Evolutionary conservation across 331 rosid species (phyloP), one percentile per base, ranked within the genome.

Genomic region (Stylosanthes scabra): DNA sequence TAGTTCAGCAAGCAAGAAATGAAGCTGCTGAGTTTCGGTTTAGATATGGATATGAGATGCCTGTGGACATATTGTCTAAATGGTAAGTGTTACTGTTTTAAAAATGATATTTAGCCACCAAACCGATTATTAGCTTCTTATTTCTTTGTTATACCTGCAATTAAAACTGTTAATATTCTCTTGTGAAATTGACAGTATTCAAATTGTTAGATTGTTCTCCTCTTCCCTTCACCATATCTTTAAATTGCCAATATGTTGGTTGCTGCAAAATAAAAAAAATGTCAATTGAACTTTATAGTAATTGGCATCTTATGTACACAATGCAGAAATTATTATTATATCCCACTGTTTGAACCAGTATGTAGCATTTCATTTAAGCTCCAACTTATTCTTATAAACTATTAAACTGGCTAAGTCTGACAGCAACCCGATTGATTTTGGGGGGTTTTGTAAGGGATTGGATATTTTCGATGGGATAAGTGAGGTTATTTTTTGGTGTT

Each of bases 11-110:
- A 83, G 99, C 99, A 66, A 92, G 99, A 78, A 92, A 92, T 66
- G 97, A 95, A 85, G 99, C 99, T 11, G 99, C 99, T 46, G 98
- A 95, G 85, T 95, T 90, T 89, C 97, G 97, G 59, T 89, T 88
- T 86, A 86, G 72, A 74, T 87, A 87, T 79, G 99, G 99, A 52
- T 95, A 95, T 61, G 99, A 92, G 88, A 95, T 95, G 97, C 98
- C 99, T 0, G 92, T 88, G 50, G 93, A 95, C 63, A 93, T 92
- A 34, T 85, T 95, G 79, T 73, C 99, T 50, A 90, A 82, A 86
- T 95, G 99, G 97, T 95, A 83, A 60, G 45, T 68, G 31, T 10
- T 55, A 61, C 31, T 39, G 52, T 60, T 71, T 14, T 81, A 49
- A 1, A 28, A 28, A 31, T 13, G 56, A 55, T 46, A 44, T 62